Evolutionary conservation across 352 stramenopile genomes (phyloP), one percentile per base, ranked within the genome.

Genomic region (Globisporangium paroecandrum): DNA sequence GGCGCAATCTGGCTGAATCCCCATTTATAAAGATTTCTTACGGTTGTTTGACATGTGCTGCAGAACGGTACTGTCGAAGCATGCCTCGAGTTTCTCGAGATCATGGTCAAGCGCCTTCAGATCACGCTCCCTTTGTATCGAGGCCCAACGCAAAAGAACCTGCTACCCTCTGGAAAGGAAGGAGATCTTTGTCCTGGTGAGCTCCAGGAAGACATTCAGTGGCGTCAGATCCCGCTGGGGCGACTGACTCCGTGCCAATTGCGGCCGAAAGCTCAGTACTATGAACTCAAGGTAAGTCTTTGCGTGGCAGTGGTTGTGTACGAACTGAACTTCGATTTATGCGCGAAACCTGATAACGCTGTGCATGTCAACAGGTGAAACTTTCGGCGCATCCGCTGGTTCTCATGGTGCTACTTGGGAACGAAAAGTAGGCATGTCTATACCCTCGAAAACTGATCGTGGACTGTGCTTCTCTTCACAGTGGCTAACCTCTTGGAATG

Each of bases 31-130:
- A 10, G 22, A 22, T 36, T 64, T 36, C 49, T 64, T 1, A 72
- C 20, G 4, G 0, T 5, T 24, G 46, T n/a, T 38, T 4, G 24
- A 51, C 15, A 32, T 27, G 20, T 25, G 15, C 7, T 27, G 13
- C 58, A 85, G 77, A 74, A 81, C 58, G 75, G 79, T 3, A 74
- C 73, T 13, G 66, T 74, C 2, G 65, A 64, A 36, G 81, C 77
- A 7, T 85, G 79, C 49, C 49, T 88, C 8, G 75, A 82, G 59
- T 90, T 87, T 47, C 55, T 90, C 12, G 72, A 75, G 51, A 66
- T 84, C 20, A 71, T 90, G 59, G 58, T 65, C 7, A 74, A 76
- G 46, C 75, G 70, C 46, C 67, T 89, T 9, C 67, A 85, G 36
- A 64, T 43, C 29, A 76, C 76, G 9, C 67, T 87, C 1, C 72